Evolutionary conservation across 1,284 basidiomycete species (phyloP), one percentile per base, ranked within the genome.

Genomic region (Papiliotrema fonsecae): DNA sequence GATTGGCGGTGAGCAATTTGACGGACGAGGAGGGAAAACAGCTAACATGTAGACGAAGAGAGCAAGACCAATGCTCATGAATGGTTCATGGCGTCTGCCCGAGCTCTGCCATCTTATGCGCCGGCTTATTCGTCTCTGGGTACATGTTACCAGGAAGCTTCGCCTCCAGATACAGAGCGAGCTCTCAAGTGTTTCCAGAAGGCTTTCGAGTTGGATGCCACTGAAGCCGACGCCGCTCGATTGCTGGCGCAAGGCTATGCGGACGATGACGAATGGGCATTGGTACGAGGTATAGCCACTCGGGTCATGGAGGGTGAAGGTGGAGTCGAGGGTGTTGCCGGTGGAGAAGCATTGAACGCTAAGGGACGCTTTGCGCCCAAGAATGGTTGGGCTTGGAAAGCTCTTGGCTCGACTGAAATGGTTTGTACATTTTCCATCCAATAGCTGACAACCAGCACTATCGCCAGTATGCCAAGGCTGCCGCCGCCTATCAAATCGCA

Each of bases 301-400:
- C 78, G 96, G 42, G 88, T 91, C 0, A 92, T 98, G 62, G 89
- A 93, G 50, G 91, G 91, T 19, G 90, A 94, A 75, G 88, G 88
- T 21, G 88, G 86, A 9, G 61, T 85, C 18, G 81, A 84, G 60
- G 82, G 80, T 27, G 82, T 83, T 0, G 70, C 80, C 14, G 75
- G 77, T 27, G 77, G 77, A 18, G 69, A 75, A 21, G 77, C 77
- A 36, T 67, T 76, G 38, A 77, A 74, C 40, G 75, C 77, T 0
- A 69, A 72, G 70, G 31, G 76, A 73, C 36, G 72, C 24, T 72
- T 72, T 68, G 78, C 85, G 28, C 87, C 90, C 0, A 83, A 82
- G 36, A 93, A 92, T 61, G 82, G 86, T 2, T 99, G 96, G 96
- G 96, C 96, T 1, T 98, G 93, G 92, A 97, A 97, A 72, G 94